These are phyloP conservation scores for Nematocida ausubeli DNA, from an alignment of 371 early-diverging fungal genomes.

Conservation along the genomic window DNA sequence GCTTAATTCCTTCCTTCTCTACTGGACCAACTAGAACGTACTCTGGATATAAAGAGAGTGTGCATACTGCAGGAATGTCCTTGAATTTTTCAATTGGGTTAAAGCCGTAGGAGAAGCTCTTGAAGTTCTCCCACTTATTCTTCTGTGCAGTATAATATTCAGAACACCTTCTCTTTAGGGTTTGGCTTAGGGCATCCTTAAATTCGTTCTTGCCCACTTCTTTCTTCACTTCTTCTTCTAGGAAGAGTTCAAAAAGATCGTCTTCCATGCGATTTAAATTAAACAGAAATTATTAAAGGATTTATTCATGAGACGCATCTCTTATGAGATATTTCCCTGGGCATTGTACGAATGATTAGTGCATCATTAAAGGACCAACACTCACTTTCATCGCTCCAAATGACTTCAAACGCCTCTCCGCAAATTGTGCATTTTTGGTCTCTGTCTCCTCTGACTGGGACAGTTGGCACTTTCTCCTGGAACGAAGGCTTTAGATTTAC, in stretches of 20 bases:
- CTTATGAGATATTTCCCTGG: slow-evolving; percentile 53
- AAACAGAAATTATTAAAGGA: slow-evolving; percentile 53
- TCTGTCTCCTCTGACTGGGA: slow-evolving; percentile 47
- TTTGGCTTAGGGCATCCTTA: slow-evolving; percentile 40
- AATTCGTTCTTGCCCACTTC: slow-evolving; percentile 38
- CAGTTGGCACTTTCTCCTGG: slow-evolving; percentile 19
- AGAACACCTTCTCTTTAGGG: slow-evolving; percentile 35
- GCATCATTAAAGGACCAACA: slow-evolving; percentile 54
- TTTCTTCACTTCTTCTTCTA: slow-evolving; percentile 37
- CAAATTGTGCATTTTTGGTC: slow-evolving; percentile 48
- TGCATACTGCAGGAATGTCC: slow-evolving; percentile 41
- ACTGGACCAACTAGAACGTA: slow-evolving; percentile 41
- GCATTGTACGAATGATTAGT: slow-evolving; percentile 3
- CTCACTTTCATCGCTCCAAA: slow-evolving; percentile 54
- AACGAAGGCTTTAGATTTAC: neutral
- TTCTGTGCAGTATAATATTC: slow-evolving; percentile 48
- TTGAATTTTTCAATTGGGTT: slow-evolving; percentile 55
- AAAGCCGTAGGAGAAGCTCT: slow-evolving; percentile 29
- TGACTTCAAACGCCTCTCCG: slow-evolving; percentile 44
- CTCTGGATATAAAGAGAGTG: slow-evolving; percentile 45
- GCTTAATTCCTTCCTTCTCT: slow-evolving; percentile 51
- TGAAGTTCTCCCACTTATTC: slow-evolving; percentile 40
- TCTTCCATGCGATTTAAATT: slow-evolving; percentile 25
- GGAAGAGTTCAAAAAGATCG: neutral
- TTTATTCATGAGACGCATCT: slow-evolving; percentile 38